These are phyloP conservation scores for Anaeromyces robustus DNA, from an alignment of 192 early-diverging fungal species.

Conservation along the genomic window DNA sequence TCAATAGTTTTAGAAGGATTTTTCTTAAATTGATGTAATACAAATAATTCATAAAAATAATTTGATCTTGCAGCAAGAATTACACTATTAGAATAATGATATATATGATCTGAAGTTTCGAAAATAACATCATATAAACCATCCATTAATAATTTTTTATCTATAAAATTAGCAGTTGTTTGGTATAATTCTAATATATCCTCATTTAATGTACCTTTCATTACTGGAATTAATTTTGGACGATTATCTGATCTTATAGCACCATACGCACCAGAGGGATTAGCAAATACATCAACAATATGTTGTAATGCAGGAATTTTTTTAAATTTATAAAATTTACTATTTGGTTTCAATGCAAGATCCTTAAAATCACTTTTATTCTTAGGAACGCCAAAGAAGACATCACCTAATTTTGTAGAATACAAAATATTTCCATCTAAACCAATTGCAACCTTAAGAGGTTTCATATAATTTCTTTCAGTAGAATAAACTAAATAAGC, in stretches of 20 bases:
- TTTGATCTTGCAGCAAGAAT: not conserved
- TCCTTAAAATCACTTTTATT: not conserved
- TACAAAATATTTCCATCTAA: conserved; percentile 49
- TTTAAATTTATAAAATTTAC: not conserved
- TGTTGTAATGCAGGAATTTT: not conserved
- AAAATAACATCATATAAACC: not conserved
- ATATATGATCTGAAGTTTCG: not conserved
- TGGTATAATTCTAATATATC: not conserved
- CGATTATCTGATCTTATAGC: not conserved
- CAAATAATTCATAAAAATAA: not conserved
- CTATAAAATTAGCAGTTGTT: not conserved
- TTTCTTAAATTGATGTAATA: not conserved
- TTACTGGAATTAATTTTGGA: not conserved
- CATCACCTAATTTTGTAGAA: conserved; percentile 47
- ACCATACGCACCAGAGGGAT: not conserved
- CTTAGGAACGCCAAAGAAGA: conserved; percentile 33
- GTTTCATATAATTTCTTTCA: conserved; percentile 17
- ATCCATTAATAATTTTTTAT: not conserved
- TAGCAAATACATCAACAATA: not conserved
- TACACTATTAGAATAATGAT: not conserved
- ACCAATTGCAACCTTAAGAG: conserved; percentile 45
- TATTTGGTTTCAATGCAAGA: not conserved
- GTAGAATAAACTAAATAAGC: conserved; percentile 39
- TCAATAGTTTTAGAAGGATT: not conserved
- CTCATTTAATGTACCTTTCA: not conserved